Conservation (phyloP, 2,329 filamentous ascomycete genomes). For the Curvularia hawaiiensis region DNA sequence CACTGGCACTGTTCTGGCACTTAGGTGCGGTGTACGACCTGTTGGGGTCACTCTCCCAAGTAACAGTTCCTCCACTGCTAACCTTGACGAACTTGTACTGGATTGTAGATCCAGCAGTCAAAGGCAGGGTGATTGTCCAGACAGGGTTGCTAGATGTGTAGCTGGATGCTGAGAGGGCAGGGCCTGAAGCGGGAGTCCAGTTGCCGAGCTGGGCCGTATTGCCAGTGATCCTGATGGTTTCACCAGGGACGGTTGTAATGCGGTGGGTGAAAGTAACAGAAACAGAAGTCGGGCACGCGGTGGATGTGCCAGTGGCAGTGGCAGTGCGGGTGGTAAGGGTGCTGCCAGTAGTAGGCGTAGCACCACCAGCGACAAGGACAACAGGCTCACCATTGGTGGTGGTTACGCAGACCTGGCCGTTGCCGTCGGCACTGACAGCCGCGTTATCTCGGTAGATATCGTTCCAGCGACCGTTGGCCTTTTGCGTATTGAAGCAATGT, state of each 20-base stretch:
- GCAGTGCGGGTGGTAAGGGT: conserved; percentile 19
- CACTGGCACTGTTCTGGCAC: conserved; percentile 32
- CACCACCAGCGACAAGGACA: conserved; percentile 42
- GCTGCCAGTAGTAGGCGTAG: conserved; percentile 18
- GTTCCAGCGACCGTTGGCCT: conserved; percentile 48
- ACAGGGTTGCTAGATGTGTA: conserved; percentile 54
- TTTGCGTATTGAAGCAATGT: conserved; percentile 52
- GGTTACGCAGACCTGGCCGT: conserved; percentile 50
- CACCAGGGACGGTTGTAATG: conserved; percentile 54
- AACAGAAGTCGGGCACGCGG: conserved; percentile 34
- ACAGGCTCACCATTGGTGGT: conserved; percentile 53
- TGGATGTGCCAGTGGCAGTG: conserved; percentile 11
- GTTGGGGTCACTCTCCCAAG: conserved; percentile 55
- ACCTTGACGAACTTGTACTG: conserved; percentile 55
- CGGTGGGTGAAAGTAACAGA: conserved; percentile 54
- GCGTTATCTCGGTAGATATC: conserved; percentile 48
- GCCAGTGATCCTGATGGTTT: conserved; percentile 55
- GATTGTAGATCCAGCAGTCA: conserved; percentile 49
- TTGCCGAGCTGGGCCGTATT: conserved; percentile 51
- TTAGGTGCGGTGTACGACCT: conserved; percentile 46
- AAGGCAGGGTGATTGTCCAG: conserved; percentile 52
- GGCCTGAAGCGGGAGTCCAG: conserved; percentile 50
- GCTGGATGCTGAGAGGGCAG: conserved; percentile 48
- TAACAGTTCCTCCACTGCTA: conserved; percentile 51
- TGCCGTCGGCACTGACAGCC: conserved; percentile 47